Evolutionary conservation across 164 flowering plant genomes (phyloP).

Genomic region (Annona cherimola): DNA sequence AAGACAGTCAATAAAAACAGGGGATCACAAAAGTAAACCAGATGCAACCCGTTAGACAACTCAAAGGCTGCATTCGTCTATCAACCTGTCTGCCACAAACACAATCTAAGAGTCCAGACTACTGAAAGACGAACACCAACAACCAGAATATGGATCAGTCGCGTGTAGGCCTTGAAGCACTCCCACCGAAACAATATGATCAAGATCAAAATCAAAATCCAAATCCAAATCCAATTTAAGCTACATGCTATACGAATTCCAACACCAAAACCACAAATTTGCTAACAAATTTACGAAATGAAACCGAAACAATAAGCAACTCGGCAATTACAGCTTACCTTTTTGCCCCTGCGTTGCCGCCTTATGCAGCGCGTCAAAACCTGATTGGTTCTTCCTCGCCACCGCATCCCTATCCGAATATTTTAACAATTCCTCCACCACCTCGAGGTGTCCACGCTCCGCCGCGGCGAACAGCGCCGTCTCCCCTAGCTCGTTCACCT

Average conservation of each 20-base stretch:
- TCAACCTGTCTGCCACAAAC: too few relatives aligned
- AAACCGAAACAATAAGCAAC: background rate
- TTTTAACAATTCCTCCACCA: constrained; percentile 41
- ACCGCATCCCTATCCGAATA: constrained; percentile 36
- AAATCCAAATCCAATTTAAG: background rate
- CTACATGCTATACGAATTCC: background rate
- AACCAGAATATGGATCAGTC: too few relatives aligned
- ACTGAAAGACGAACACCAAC: too few relatives aligned
- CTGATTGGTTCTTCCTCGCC: constrained; percentile 47
- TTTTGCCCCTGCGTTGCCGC: constrained; percentile 67
- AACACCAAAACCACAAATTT: background rate
- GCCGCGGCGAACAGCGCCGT: constrained; percentile 47
- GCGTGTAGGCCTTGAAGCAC: too few relatives aligned
- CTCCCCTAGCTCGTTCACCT: constrained; percentile 51
- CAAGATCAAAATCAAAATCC: too few relatives aligned
- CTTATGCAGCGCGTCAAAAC: constrained; percentile 60
- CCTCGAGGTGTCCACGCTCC: constrained; percentile 37
- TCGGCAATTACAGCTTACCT: constrained; percentile 27
- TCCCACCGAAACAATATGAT: background rate
- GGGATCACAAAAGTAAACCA: background rate
- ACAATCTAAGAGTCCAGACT: too few relatives aligned
- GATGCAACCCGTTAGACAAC: too few relatives aligned
- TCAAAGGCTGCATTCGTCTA: too few relatives aligned
- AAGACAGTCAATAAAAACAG: background rate
- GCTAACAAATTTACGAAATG: background rate